phyloP scores from a whole-genome alignment of 495 filamentous ascomycete genomes.

The Annulohypoxylon moriforme region DNA sequence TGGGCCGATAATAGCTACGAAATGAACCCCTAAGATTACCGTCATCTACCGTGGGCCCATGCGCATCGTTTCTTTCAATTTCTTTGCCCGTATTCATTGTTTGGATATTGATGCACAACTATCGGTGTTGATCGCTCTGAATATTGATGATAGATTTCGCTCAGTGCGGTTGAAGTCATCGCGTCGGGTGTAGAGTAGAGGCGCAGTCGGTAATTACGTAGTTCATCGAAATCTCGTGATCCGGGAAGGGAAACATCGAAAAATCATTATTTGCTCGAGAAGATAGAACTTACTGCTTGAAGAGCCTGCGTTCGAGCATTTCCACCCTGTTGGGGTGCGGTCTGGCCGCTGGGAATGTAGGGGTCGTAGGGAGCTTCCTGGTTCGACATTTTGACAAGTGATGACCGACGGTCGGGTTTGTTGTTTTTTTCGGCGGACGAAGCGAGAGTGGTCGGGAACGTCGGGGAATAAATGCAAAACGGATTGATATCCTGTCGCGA shows the following conservation, averaged over 20 bases:
- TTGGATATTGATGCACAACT: neutral
- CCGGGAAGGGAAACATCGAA: slow-evolving; percentile 38
- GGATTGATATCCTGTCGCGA: slow-evolving; percentile 20
- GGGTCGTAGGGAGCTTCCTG: slow-evolving; percentile 88
- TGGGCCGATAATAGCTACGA: neutral
- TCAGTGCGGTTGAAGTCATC: neutral
- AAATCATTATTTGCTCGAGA: slow-evolving; percentile 7
- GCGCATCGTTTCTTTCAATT: slow-evolving; percentile 13
- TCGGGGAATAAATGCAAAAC: slow-evolving; percentile 28
- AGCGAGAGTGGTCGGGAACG: slow-evolving; percentile 9
- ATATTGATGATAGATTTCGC: slow-evolving; percentile 1
- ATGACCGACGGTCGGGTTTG: slow-evolving; percentile 40
- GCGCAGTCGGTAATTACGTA: slow-evolving; percentile 23
- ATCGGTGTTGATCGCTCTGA: neutral
- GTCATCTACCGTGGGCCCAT: slow-evolving; percentile 8
- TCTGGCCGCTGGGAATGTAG: slow-evolving; percentile 81
- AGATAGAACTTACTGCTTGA: slow-evolving; percentile 76
- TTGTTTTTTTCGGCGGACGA: slow-evolving; percentile 9
- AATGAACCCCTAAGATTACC: neutral
- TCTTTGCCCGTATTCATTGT: neutral
- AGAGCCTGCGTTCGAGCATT: slow-evolving; percentile 70
- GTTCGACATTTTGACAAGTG: slow-evolving; percentile 70
- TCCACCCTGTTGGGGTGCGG: slow-evolving; percentile 54
- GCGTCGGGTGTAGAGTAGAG: slow-evolving; percentile 16
- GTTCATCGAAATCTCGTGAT: slow-evolving; percentile 39